phyloP scores from a whole-genome alignment of 345 rosid genomes.

The Cardiospermum halicacabum region DNA sequence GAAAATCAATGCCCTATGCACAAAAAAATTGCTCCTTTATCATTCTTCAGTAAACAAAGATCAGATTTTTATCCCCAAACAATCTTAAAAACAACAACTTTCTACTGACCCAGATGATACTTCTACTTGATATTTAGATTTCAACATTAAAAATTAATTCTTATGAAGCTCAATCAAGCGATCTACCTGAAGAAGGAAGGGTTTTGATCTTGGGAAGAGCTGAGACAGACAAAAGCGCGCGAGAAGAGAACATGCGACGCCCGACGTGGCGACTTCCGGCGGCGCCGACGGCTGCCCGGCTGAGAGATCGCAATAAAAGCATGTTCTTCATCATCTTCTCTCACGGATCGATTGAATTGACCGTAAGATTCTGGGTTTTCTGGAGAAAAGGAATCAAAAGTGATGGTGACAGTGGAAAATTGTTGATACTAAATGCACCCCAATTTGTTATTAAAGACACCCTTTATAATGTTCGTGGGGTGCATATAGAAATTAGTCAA shows the following conservation, averaged over 20 bases:
- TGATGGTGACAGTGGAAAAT: not conserved
- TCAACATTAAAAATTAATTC: not conserved
- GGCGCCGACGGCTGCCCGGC: not conserved
- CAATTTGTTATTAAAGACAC: not conserved
- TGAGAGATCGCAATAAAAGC: not conserved
- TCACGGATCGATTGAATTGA: not conserved
- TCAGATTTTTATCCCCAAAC: not conserved
- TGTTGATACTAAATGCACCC: not conserved
- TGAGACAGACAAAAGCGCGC: not conserved
- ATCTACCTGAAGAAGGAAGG: not conserved
- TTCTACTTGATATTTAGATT: not conserved
- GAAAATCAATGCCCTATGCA: not conserved
- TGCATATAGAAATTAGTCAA: not conserved
- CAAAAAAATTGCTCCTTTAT: not conserved
- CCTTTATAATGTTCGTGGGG: not conserved
- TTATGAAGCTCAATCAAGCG: not conserved
- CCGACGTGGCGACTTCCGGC: not conserved
- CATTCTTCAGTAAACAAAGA: not conserved
- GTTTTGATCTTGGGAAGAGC: not conserved
- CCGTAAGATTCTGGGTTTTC: not conserved
- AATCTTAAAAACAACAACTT: not conserved
- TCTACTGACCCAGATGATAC: not conserved
- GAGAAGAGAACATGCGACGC: not conserved
- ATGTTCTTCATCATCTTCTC: constrained; percentile 2
- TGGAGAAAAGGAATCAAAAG: not conserved